These are phyloP conservation scores for Hypseocharis bilobata DNA, from an alignment of 441 rosid genomes.

Conservation along the genomic window DNA sequence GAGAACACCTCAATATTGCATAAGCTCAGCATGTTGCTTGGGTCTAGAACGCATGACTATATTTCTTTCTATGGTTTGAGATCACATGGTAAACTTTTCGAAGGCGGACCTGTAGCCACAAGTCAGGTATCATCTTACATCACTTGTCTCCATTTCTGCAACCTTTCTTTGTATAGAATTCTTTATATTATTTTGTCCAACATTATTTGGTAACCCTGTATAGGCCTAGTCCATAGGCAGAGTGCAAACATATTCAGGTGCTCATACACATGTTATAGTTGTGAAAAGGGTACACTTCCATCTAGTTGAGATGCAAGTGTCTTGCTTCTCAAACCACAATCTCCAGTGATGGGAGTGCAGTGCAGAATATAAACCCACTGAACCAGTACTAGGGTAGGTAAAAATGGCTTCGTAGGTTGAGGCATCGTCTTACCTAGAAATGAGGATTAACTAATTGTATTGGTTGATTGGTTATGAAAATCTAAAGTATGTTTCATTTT, in stretches of 20 bases:
- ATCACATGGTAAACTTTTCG: slow-evolving; percentile 70
- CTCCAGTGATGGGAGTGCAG: not conserved
- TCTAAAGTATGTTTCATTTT: not conserved
- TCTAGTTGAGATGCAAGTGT: not conserved
- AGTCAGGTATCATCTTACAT: slow-evolving; percentile 58
- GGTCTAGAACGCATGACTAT: slow-evolving; percentile 65
- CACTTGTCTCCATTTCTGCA: not conserved
- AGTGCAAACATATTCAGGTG: no score
- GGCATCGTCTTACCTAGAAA: no score
- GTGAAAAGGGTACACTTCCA: not conserved
- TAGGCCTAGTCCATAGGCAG: not conserved
- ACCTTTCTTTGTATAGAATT: not conserved
- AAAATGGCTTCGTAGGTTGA: not conserved
- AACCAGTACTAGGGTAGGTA: not conserved
- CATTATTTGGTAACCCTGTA: not conserved
- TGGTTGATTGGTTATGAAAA: not conserved
- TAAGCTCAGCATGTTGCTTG: slow-evolving; percentile 61
- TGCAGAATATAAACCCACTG: not conserved
- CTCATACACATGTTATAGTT: not conserved
- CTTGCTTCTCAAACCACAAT: not conserved
- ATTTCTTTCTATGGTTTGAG: slow-evolving; percentile 95
- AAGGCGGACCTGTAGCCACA: slow-evolving; percentile 80
- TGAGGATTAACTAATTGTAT: no score
- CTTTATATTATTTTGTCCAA: no score
- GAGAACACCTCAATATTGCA: slow-evolving; percentile 80